These are phyloP conservation scores for Magnusiomyces sp. DNA, from an alignment of 1,139 yeast species.

Conservation along the genomic window DNA sequence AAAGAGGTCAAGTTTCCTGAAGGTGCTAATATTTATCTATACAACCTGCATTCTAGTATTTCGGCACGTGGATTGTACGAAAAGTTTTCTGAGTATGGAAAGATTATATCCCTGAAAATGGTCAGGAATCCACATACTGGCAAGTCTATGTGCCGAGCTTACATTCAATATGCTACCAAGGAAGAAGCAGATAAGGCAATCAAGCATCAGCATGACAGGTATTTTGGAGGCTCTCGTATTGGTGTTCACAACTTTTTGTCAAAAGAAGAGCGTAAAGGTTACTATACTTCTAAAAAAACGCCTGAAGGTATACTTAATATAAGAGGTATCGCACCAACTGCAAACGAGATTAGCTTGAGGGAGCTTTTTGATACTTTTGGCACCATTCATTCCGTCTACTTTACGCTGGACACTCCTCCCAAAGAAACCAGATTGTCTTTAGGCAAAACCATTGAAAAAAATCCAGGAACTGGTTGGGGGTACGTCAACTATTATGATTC, in stretches of 20 bases:
- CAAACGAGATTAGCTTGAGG: slow-evolving; percentile 49
- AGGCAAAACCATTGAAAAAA: neutral
- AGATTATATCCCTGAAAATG: slow-evolving; percentile 76
- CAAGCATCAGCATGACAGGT: slow-evolving; percentile 83
- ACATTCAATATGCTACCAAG: slow-evolving; percentile 73
- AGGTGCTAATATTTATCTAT: slow-evolving; percentile 28
- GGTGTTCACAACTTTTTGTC: slow-evolving; percentile 78
- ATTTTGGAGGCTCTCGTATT: slow-evolving; percentile 76
- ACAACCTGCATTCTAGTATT: slow-evolving; percentile 65
- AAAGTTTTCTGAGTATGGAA: slow-evolving; percentile 79
- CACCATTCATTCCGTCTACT: slow-evolving; percentile 47
- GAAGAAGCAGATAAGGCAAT: slow-evolving; percentile 84
- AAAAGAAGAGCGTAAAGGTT: slow-evolving; percentile 72
- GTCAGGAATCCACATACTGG: slow-evolving; percentile 67
- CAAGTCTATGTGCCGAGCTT: slow-evolving; percentile 76
- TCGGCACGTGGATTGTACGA: slow-evolving; percentile 85
- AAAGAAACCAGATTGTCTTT: slow-evolving; percentile 4
- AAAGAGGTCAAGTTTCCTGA: slow-evolving; percentile 7
- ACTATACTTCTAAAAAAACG: slow-evolving; percentile 43
- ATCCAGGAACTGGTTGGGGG: slow-evolving; percentile 18
- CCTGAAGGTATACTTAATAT: slow-evolving; percentile 75
- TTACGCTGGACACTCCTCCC: slow-evolving; percentile 7
- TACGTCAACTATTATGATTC: slow-evolving; percentile 14
- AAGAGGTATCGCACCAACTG: slow-evolving; percentile 60
- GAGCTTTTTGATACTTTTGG: slow-evolving; percentile 57